These are phyloP conservation scores for Corymbia citriodora DNA, from an alignment of 441 rosid species.

Conservation along the genomic window DNA sequence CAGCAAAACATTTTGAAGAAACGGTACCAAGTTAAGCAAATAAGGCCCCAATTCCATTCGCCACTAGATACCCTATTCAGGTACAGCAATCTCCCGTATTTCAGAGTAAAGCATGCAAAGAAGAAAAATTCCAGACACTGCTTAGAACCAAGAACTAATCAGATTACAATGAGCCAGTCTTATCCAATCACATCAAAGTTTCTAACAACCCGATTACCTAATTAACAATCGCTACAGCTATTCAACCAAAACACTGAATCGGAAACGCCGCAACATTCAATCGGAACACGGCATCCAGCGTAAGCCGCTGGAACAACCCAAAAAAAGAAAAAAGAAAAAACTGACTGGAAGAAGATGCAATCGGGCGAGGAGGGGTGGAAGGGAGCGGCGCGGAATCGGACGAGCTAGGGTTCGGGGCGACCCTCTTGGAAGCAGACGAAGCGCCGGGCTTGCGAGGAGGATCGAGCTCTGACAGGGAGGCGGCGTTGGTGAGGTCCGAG, in stretches of 20 bases:
- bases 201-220: background rate
- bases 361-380: constrained; percentile 10
- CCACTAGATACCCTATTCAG: background rate
- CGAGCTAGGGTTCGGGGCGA: background rate
- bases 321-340: background rate
- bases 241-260: background rate
- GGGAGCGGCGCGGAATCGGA: background rate
- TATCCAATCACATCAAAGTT: background rate
- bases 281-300: background rate
- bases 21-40: background rate
- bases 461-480: constrained; percentile 10
- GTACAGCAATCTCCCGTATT: background rate
- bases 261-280: background rate
- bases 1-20: background rate
- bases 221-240: background rate
- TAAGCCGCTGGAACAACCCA: background rate
- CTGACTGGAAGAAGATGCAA: background rate
- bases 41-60: background rate
- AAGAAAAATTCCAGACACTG: background rate
- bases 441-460: constrained; percentile 21
- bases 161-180: background rate
- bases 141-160: background rate
- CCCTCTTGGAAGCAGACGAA: constrained; percentile 12
- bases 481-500: constrained; percentile 40
- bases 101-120: too few relatives aligned